Evolutionary conservation across 345 rosid genomes (phyloP).

Genomic region (Bruguiera gymnorhiza): DNA sequence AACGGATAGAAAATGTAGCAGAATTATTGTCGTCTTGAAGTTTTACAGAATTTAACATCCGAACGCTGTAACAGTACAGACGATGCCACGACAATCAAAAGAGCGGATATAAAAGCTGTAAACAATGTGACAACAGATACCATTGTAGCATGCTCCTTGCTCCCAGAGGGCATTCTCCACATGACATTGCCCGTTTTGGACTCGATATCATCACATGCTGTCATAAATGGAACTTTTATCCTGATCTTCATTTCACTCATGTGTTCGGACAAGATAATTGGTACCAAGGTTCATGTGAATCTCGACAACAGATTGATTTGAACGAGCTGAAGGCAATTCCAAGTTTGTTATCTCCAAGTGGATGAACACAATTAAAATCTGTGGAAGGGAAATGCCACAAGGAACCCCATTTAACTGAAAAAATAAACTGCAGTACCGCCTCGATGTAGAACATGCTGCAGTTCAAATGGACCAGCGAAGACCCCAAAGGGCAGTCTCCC

Average conservation of each 20-base stretch:
- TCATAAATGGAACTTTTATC: slow-evolving; percentile 43
- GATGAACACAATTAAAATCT: neutral
- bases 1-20: neutral
- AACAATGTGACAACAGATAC: slow-evolving; percentile 58
- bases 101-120: slow-evolving; percentile 44
- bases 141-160: slow-evolving; percentile 37
- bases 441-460: slow-evolving; percentile 56
- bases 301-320: slow-evolving; percentile 73
- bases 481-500: slow-evolving; percentile 80
- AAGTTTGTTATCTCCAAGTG: slow-evolving; percentile 72
- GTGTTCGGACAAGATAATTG: slow-evolving; percentile 16
- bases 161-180: slow-evolving; percentile 71
- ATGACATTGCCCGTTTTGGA: slow-evolving; percentile 21
- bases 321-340: slow-evolving; percentile 69
- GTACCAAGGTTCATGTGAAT: slow-evolving; percentile 49
- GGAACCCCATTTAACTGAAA: neutral
- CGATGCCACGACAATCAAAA: slow-evolving; percentile 38
- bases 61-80: slow-evolving; percentile 36
- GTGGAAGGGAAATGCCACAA: neutral
- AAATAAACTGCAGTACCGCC: slow-evolving; percentile 36
- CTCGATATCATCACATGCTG: neutral
- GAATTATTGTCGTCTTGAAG: slow-evolving; percentile 3
- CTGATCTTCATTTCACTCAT: slow-evolving; percentile 42
- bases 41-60: slow-evolving; percentile 10
- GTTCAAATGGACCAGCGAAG: slow-evolving; percentile 88